Percentiles rank a stretch among this genome's conserved stretches.
Evolutionary conservation across 164 flowering plant genomes (phyloP).

Genomic region (Malania oleifera): DNA sequence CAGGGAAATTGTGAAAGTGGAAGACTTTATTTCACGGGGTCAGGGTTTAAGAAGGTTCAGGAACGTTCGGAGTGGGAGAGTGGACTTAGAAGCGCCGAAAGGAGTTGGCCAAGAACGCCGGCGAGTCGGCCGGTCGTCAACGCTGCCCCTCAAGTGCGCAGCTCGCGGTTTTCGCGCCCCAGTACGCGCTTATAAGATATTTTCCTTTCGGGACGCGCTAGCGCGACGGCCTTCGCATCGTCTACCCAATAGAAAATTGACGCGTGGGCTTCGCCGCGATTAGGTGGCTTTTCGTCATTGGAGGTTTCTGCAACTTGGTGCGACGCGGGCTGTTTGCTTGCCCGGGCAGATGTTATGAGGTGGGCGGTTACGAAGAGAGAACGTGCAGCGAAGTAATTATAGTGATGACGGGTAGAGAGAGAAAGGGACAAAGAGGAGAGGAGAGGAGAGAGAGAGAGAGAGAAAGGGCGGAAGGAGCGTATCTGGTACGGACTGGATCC

Average conservation of each 20-base stretch:
- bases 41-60: background rate
- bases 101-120: too few relatives aligned
- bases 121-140: background rate
- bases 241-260: too few relatives aligned
- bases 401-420: background rate
- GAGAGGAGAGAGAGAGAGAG: background rate
- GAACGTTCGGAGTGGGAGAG: too few relatives aligned
- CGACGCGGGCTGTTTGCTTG: too few relatives aligned
- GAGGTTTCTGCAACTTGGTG: too few relatives aligned
- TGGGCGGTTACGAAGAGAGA: background rate
- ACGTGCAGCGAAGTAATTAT: background rate
- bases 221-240: background rate
- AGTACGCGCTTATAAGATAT: conserved; percentile 3
- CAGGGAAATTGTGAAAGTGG: background rate
- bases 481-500: too few relatives aligned
- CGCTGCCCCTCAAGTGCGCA: background rate
- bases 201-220: background rate
- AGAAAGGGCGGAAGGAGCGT: background rate
- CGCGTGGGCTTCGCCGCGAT: too few relatives aligned
- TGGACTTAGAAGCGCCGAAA: too few relatives aligned
- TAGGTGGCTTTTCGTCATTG: too few relatives aligned
- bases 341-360: too few relatives aligned
- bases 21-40: conserved; percentile 56
- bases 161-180: conserved; percentile 1
- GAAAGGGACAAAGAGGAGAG: background rate